Evolutionary conservation across 768 basidiomycete genomes (phyloP).

Genomic region (button mushroom (Agaricus bisporus)): DNA sequence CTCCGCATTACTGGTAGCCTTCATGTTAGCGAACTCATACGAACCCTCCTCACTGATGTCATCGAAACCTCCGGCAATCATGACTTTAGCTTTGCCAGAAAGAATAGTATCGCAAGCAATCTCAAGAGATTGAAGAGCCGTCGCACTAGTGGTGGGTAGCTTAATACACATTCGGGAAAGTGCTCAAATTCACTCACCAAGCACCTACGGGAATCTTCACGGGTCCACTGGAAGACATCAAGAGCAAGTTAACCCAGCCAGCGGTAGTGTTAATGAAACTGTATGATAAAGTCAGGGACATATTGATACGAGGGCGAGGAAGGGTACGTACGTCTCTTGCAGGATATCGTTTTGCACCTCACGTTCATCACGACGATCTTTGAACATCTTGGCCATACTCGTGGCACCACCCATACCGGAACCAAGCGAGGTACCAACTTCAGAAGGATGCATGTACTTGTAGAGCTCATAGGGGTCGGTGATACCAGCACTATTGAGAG

Average conservation of each 20-base stretch:
- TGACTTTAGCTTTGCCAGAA: constrained; percentile 96
- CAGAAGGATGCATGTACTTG: constrained; percentile 93
- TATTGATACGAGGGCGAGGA: constrained; percentile 8
- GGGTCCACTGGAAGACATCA: constrained; percentile 94
- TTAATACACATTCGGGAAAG: constrained; percentile 2
- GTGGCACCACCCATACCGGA: constrained; percentile 97
- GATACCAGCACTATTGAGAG: constrained; percentile 93
- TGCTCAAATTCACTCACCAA: constrained; percentile 54
- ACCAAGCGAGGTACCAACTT: constrained; percentile 90
- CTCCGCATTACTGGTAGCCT: constrained; percentile 95
- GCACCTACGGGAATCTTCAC: constrained; percentile 99
- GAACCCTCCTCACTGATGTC: constrained; percentile 98
- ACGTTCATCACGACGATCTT: constrained; percentile 95
- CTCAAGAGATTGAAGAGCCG: constrained; percentile 95
- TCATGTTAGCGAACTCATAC: constrained; percentile 99
- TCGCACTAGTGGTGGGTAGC: constrained; percentile 56
- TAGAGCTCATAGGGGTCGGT: constrained; percentile 98
- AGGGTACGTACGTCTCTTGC: constrained; percentile 82
- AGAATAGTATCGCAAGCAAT: constrained; percentile 96
- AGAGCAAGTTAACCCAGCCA: constrained; percentile 93
- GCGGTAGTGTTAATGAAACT: constrained; percentile 99
- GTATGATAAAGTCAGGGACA: neutral
- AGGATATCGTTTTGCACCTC: constrained; percentile 98
- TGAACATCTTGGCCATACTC: constrained; percentile 95
- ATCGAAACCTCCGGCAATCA: constrained; percentile 98